A percentile compares a stretch with the other conserved stretches of the same genome.
Conservation (phyloP, 73 alveolate genomes). For the Symbiodinium pilosum region DNA sequence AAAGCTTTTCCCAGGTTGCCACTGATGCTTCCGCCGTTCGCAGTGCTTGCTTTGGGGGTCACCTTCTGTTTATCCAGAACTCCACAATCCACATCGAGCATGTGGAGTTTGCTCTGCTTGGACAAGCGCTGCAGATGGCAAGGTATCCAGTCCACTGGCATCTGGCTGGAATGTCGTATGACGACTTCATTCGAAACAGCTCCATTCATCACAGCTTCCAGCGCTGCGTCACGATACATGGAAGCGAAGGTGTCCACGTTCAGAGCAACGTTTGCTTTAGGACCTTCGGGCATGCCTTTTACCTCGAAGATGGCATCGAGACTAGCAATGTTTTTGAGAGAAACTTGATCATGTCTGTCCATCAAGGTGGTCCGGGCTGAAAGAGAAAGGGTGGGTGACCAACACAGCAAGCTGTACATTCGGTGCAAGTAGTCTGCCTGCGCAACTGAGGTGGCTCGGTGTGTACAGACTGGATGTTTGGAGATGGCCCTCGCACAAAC, state of each 20-base stretch:
- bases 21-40: background rate
- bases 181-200: slow-evolving; percentile 96
- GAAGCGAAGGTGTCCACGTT: slow-evolving; percentile 96
- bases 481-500: slow-evolving; percentile 2
- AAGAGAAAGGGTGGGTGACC: no score
- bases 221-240: slow-evolving; percentile 97
- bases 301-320: slow-evolving; percentile 98
- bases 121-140: slow-evolving; percentile 96
- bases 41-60: background rate
- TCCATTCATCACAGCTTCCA: slow-evolving; percentile 97
- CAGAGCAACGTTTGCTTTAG: slow-evolving; percentile 96
- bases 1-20: background rate
- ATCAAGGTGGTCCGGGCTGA: no score
- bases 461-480: slow-evolving; percentile 36
- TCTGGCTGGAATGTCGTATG: slow-evolving; percentile 96
- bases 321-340: slow-evolving; percentile 96
- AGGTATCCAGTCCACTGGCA: slow-evolving; percentile 98
- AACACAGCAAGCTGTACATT: no score
- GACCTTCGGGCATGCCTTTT: slow-evolving; percentile 98
- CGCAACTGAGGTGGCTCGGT: no score
- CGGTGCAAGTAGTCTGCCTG: no score
- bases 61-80: slow-evolving; percentile 16
- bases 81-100: slow-evolving; percentile 55
- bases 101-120: background rate
- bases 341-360: slow-evolving; percentile 96